Conservation (phyloP, 2,329 filamentous ascomycete genomes). For the Aureobasidium vineae region DNA sequence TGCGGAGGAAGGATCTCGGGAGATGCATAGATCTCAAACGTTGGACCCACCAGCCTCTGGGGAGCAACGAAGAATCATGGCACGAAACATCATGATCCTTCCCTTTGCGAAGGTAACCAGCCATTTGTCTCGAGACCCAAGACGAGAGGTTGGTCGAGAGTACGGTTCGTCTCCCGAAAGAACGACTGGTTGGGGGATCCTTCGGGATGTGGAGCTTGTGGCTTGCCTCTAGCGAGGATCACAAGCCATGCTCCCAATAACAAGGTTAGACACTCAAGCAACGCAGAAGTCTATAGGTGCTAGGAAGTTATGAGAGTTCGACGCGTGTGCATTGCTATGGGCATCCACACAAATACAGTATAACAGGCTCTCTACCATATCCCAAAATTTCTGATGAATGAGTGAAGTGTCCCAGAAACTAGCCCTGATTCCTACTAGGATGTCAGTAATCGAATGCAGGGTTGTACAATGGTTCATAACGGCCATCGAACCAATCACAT, state of each 20-base stretch:
- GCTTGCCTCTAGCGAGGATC: conserved; percentile 1
- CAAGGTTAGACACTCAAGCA: conserved; percentile 5
- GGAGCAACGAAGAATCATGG: not conserved
- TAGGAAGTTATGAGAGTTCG: not conserved
- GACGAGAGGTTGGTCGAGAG: not conserved
- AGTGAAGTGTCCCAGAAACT: not conserved
- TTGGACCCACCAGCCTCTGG: not conserved
- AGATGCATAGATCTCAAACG: not conserved
- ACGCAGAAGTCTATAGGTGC: not conserved
- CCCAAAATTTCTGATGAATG: not conserved
- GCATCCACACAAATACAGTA: not conserved
- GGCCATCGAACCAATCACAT: conserved; percentile 4
- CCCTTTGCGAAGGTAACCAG: no score
- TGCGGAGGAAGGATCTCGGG: not conserved
- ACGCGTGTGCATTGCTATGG: not conserved
- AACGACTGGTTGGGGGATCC: conserved; percentile 11
- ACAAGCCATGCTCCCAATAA: not conserved
- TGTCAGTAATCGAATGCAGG: conserved; percentile 10
- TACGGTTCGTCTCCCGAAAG: not conserved
- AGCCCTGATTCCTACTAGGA: not conserved
- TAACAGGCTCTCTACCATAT: not conserved
- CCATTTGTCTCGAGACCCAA: not conserved
- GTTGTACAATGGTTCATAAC: not conserved
- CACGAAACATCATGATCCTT: not conserved
- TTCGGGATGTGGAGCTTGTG: conserved; percentile 20